Evolutionary conservation across 768 basidiomycete genomes (phyloP).

Genomic region (Amanita exitialis): DNA sequence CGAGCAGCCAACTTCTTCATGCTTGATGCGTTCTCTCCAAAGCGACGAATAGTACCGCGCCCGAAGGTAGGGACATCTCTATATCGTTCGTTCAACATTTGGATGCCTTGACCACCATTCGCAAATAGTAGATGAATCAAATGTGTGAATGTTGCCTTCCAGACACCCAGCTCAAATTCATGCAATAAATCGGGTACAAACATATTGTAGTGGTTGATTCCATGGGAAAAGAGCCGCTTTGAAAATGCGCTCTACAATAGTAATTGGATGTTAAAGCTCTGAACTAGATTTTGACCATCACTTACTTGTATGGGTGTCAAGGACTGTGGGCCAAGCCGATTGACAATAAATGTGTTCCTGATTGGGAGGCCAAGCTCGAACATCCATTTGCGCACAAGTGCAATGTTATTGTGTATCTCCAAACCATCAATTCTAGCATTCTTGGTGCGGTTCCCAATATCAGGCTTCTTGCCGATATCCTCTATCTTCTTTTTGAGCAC

Average conservation of each 20-base stretch:
- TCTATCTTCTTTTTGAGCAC: slow-evolving; percentile 16
- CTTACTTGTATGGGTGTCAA: too few relatives aligned
- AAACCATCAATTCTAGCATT: slow-evolving; percentile 3
- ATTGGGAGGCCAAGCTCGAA: not conserved
- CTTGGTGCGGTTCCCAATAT: slow-evolving; percentile 7
- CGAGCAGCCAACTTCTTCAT: slow-evolving; percentile 20
- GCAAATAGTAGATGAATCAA: slow-evolving; percentile 20
- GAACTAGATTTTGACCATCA: too few relatives aligned
- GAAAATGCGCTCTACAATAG: slow-evolving; percentile 17
- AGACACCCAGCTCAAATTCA: slow-evolving; percentile 17
- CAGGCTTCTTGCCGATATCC: slow-evolving; percentile 17
- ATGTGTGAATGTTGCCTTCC: slow-evolving; percentile 26
- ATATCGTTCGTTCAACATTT: slow-evolving; percentile 17
- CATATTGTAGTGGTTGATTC: slow-evolving; percentile 16
- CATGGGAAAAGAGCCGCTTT: slow-evolving; percentile 3
- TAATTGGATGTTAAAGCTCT: too few relatives aligned
- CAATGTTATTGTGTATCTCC: not conserved
- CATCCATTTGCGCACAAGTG: not conserved
- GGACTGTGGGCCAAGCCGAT: not conserved
- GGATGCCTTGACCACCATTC: slow-evolving; percentile 10
- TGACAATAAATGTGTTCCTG: not conserved
- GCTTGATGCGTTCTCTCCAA: slow-evolving; percentile 21
- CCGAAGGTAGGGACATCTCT: slow-evolving; percentile 20
- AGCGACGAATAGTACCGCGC: slow-evolving; percentile 22
- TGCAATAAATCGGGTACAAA: too few relatives aligned